Conservation (phyloP, 2,329 filamentous ascomycete species). For the Penicillium oxalicum region DNA sequence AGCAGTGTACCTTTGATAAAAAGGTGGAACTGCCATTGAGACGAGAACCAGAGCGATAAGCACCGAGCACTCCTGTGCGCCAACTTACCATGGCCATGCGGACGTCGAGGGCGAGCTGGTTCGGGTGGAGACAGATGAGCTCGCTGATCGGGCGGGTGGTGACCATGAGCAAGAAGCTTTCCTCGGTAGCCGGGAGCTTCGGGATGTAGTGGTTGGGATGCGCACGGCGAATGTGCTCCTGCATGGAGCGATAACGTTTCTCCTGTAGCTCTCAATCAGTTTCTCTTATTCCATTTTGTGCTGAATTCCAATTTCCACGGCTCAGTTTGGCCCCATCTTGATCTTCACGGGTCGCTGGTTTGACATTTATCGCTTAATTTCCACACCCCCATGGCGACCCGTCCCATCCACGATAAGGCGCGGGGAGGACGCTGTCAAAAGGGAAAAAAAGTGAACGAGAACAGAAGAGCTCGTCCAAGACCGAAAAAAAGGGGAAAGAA, state of each 20-base stretch:
- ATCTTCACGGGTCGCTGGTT: too few species aligned
- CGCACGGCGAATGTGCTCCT: constrained; percentile 96
- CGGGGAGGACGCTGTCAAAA: neutral
- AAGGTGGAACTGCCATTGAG: neutral
- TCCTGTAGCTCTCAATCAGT: constrained; percentile 53
- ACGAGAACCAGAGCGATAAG: neutral
- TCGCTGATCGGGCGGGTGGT: constrained; percentile 75
- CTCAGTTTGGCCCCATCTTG: too few species aligned
- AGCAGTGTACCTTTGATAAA: constrained; percentile 5
- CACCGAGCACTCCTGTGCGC: constrained; percentile 4
- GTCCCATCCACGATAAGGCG: constrained; percentile 5
- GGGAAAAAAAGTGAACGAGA: constrained; percentile 2
- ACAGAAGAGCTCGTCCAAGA: neutral
- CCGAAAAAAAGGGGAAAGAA: too few species aligned
- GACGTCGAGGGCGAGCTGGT: constrained; percentile 30
- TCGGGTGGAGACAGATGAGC: constrained; percentile 48
- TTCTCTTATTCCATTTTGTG: neutral
- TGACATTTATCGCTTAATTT: neutral
- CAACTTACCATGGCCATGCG: constrained; percentile 30
- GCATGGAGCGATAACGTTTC: constrained; percentile 96
- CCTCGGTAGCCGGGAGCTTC: constrained; percentile 94
- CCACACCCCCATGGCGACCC: neutral
- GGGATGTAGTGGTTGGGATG: constrained; percentile 97
- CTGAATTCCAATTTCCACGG: too few species aligned
- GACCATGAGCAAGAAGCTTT: constrained; percentile 96